These are phyloP conservation scores for Backusella morwellensis DNA, from an alignment of 192 early-diverging fungal genomes.

Conservation along the genomic window DNA sequence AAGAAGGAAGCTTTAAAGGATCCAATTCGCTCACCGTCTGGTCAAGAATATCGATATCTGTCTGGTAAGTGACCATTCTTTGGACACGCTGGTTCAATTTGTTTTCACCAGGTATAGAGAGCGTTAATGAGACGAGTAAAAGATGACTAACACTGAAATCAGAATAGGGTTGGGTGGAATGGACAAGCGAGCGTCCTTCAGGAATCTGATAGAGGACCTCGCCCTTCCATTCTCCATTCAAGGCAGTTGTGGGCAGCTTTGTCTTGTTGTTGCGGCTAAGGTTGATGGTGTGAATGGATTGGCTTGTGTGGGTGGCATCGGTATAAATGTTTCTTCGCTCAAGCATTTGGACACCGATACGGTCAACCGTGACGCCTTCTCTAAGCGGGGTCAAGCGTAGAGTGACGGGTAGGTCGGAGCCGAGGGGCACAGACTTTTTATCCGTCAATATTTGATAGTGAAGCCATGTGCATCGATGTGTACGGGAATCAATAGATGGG, in stretches of 20 bases:
- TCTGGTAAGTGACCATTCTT: conserved; percentile 2
- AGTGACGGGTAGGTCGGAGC: background rate
- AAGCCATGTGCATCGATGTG: background rate
- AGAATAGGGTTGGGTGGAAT: conserved; percentile 8
- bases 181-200: background rate
- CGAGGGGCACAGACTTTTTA: conserved; percentile 3
- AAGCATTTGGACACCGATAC: background rate
- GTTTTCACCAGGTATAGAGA: conserved; percentile 4
- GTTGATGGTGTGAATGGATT: background rate
- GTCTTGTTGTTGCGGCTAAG: background rate
- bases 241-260: background rate
- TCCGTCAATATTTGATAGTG: background rate
- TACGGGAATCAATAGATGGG: background rate
- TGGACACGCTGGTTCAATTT: background rate
- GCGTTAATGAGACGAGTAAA: conserved; percentile 5
- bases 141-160: background rate
- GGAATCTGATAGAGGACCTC: background rate
- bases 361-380: background rate
- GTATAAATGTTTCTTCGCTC: background rate
- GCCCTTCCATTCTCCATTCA: background rate
- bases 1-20: background rate
- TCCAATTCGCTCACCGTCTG: background rate
- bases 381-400: background rate
- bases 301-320: background rate
- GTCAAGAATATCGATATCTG: conserved; percentile 10